phyloP scores from a whole-genome alignment of 495 filamentous ascomycete genomes.

The Penicillium pancosmium region DNA sequence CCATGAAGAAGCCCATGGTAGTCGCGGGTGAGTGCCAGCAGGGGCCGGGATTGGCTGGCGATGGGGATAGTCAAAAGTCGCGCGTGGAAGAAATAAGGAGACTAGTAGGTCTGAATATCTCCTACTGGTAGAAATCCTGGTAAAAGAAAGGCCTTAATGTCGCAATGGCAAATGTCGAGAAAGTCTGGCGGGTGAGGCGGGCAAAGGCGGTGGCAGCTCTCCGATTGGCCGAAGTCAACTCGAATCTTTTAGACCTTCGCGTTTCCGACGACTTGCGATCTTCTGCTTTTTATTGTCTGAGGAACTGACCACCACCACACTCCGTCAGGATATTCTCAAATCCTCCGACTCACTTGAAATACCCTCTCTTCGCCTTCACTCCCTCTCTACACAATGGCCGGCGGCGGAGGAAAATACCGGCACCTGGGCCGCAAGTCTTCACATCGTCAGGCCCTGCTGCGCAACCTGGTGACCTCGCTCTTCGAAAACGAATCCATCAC shows the following conservation, averaged over 20 bases:
- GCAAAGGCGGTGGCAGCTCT: slow-evolving; percentile 34
- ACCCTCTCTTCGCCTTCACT: neutral
- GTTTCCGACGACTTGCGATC: slow-evolving; percentile 15
- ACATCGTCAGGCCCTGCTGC: slow-evolving; percentile 89
- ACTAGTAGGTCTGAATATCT: no score
- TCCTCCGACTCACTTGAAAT: no score
- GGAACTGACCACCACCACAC: no score
- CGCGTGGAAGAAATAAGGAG: neutral
- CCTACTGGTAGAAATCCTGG: neutral
- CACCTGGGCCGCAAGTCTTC: slow-evolving; percentile 80
- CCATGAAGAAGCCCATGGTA: slow-evolving; percentile 75
- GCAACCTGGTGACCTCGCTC: slow-evolving; percentile 95
- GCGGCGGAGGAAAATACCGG: slow-evolving; percentile 81
- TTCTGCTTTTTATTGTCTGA: no score
- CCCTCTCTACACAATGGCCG: slow-evolving; percentile 65
- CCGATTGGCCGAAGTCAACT: slow-evolving; percentile 44
- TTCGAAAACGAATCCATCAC: slow-evolving; percentile 89
- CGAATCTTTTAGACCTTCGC: slow-evolving; percentile 41
- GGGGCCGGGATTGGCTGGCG: neutral
- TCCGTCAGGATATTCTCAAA: no score
- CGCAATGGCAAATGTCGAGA: slow-evolving; percentile 3
- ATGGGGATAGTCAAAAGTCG: neutral
- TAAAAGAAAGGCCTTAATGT: neutral
- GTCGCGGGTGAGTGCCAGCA: neutral
- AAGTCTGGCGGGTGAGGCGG: slow-evolving; percentile 17